Conservation (phyloP, 768 basidiomycete genomes). For the Kwoniella sp. region DNA sequence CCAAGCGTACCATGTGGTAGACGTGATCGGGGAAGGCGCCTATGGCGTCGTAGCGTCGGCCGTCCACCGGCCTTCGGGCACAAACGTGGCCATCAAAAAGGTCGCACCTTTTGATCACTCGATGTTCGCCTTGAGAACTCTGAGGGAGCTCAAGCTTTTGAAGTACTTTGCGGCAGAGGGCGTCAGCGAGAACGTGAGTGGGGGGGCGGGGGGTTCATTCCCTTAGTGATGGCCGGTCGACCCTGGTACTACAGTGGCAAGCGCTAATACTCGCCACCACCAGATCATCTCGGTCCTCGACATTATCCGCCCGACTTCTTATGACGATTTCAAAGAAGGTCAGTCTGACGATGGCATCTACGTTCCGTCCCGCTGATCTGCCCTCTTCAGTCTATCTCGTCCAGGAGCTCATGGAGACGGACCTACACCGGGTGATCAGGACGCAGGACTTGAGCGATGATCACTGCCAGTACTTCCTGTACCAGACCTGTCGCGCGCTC, state of each 20-base stretch:
- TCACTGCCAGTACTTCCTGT: slow-evolving; percentile 83
- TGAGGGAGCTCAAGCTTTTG: slow-evolving; percentile 81
- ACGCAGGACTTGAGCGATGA: slow-evolving; percentile 94
- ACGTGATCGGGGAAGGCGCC: slow-evolving; percentile 57
- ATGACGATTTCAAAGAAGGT: slow-evolving; percentile 75
- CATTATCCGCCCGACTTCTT: slow-evolving; percentile 72
- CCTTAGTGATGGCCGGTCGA: slow-evolving; percentile 12
- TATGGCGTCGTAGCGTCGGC: slow-evolving; percentile 96
- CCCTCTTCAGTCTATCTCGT: slow-evolving; percentile 54
- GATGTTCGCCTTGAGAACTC: slow-evolving; percentile 83
- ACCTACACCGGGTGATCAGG: slow-evolving; percentile 93
- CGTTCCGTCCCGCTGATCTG: neutral
- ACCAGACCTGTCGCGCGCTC: slow-evolving; percentile 88
- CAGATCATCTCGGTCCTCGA: slow-evolving; percentile 87
- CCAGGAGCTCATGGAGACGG: slow-evolving; percentile 91
- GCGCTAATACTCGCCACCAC: too few relatives aligned
- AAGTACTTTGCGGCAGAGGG: slow-evolving; percentile 53
- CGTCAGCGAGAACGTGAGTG: slow-evolving; percentile 43
- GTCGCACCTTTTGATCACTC: slow-evolving; percentile 93
- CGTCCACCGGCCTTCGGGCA: slow-evolving; percentile 74
- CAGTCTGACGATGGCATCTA: slow-evolving; percentile 56
- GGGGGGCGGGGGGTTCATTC: slow-evolving; percentile 20
- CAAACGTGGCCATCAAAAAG: slow-evolving; percentile 95
- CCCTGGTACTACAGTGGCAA: too few relatives aligned
- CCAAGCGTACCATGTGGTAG: slow-evolving; percentile 38